Conservation (phyloP, 2,329 filamentous ascomycete genomes). For the Colletotrichum ledebouriae region DNA sequence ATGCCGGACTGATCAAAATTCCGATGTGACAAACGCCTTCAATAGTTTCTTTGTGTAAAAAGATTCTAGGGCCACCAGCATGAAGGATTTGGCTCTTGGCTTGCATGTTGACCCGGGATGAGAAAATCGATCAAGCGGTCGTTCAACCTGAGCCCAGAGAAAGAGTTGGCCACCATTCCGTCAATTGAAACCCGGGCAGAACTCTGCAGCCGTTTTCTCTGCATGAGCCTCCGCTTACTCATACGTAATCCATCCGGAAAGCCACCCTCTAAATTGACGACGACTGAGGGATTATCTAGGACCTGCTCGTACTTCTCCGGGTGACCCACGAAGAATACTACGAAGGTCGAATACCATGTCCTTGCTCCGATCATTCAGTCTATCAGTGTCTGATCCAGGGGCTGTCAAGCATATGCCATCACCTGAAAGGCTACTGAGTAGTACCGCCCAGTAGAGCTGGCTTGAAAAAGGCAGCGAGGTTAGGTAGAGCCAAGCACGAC, state of each 20-base stretch:
- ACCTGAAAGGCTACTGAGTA: neutral
- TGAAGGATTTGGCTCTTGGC: neutral
- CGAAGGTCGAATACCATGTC: neutral
- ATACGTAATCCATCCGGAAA: neutral
- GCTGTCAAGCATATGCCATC: neutral
- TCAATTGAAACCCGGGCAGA: neutral
- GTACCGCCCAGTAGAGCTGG: neutral
- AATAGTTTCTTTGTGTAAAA: neutral
- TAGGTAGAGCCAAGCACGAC: neutral
- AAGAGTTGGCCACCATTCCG: neutral
- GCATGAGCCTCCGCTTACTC: conserved; percentile 9
- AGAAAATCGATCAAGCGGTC: neutral
- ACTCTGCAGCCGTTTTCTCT: neutral
- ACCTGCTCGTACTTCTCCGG: neutral
- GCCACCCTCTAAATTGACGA: neutral
- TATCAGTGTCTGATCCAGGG: neutral
- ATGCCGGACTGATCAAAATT: no score
- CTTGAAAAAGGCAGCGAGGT: neutral
- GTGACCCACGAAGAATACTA: neutral
- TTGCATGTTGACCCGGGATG: conserved; percentile 2
- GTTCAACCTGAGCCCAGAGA: neutral
- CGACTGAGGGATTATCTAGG: neutral
- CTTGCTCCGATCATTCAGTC: neutral
- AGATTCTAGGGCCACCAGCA: neutral
- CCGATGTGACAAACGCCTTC: no score